A percentile compares a stretch with the other conserved stretches of the same genome.
Conservation (phyloP, 108 stramenopile species). For the Schizochytrium sp. region DNA sequence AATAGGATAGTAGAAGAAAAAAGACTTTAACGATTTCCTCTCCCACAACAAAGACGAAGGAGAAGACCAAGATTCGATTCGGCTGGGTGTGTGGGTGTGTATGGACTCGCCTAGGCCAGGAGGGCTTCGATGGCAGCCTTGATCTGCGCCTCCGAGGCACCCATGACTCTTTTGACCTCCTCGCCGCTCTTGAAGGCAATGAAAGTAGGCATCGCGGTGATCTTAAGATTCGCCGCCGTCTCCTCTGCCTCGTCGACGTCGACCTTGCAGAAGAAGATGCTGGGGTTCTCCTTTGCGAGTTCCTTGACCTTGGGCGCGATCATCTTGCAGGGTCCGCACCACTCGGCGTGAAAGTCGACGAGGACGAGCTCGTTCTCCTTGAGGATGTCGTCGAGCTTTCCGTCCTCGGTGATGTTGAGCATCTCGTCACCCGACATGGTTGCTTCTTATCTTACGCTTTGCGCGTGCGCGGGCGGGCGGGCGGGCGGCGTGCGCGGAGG, state of each 20-base stretch:
- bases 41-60: neutral
- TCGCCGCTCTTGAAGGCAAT: neutral
- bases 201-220: slow-evolving; percentile 5
- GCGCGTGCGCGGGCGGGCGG: no score
- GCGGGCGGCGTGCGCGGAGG: no score
- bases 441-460: neutral
- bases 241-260: slow-evolving; percentile 25
- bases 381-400: neutral
- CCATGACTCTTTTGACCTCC: neutral
- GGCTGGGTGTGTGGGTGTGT: no score
- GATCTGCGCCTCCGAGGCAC: neutral
- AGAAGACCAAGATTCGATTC: no score
- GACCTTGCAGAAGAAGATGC: slow-evolving; percentile 42
- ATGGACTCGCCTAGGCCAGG: no score
- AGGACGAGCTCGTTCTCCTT: neutral
- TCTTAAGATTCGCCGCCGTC: neutral
- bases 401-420: neutral
- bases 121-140: neutral
- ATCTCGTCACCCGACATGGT: neutral
- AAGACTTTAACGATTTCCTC: no score
- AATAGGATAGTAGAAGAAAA: no score
- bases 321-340: slow-evolving; percentile 46
- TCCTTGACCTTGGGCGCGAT: slow-evolving; percentile 38
- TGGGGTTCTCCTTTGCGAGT: slow-evolving; percentile 33
- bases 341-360: slow-evolving; percentile 32